Evolutionary conservation across 2,329 filamentous ascomycete species (phyloP), one percentile per base, ranked within the genome.

Genomic region (Thielaviopsis euricoi): DNA sequence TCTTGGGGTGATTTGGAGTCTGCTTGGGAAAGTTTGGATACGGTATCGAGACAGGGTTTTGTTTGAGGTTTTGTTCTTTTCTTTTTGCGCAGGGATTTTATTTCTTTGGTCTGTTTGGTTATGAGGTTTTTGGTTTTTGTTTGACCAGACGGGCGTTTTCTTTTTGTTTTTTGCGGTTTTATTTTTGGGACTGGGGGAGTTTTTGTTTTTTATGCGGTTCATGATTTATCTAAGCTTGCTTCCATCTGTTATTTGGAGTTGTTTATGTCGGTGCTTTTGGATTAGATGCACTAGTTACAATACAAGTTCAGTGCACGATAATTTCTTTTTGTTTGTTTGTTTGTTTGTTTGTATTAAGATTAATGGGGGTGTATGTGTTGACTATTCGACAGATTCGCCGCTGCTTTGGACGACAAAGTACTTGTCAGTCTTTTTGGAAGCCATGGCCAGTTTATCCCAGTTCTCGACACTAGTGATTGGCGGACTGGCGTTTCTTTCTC

Each of bases 321-420:
- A 57, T n/a, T 52, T 60, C 12, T 10, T 33, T 6, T 33, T 43
- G 6, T 4, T 17, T 43, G 15, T 13, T 40, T 40, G 17, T 17
- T 43, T 43, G 6, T 4, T 6, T 25, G n/a, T 37, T 37, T 17
- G 25, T 54, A n/a, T 10, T 5, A 46, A 29, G 29, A 52, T 17
- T 9, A 43, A n/a, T n/a, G n/a, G n/a, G n/a, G n/a, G n/a, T n/a
- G n/a, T n/a, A n/a, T n/a, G n/a, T n/a, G n/a, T 17, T 40, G 3
- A 43, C 46, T 55, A 60, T 49, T 66, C 64, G 46, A 63, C 62
- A 21, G 65, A 62, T 58, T 69, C 68, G 62, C 75, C 77, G 37
- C 74, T 76, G 63, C 78, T 83, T 62, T 87, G 80, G 1, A 93
- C 88, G 7, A 91, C 81, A 64, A 94, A 91, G 65, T 84, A 94